phyloP scores from a whole-genome alignment of 2,329 filamentous ascomycete species.

The Aspergillus pseudoviridinutans region DNA sequence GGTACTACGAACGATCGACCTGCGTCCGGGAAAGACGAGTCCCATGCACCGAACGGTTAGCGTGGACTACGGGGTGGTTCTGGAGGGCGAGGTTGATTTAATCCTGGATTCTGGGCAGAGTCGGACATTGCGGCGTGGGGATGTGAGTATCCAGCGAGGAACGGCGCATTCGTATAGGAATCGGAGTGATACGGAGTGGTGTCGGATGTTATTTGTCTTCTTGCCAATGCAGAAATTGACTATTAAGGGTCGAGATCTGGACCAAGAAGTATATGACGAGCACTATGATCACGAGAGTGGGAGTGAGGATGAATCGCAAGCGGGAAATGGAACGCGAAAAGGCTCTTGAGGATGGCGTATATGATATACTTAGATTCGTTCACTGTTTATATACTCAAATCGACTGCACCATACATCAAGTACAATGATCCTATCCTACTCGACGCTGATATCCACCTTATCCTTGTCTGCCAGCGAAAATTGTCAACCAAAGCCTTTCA shows the following conservation, averaged over 20 bases:
- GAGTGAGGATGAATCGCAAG: neutral
- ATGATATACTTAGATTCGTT: neutral
- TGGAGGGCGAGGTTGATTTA: conserved; percentile 50
- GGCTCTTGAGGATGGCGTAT: neutral
- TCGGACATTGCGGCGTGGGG: conserved; percentile 43
- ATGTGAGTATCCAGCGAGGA: conserved; percentile 51
- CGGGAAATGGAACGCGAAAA: neutral
- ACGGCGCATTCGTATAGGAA: conserved; percentile 30
- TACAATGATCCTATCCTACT: conserved; percentile 3
- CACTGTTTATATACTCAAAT: neutral
- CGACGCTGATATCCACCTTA: conserved; percentile 26
- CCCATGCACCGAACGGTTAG: conserved; percentile 38
- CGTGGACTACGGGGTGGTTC: conserved; percentile 48
- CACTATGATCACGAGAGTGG: conserved; percentile 12
- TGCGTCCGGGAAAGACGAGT: conserved; percentile 28
- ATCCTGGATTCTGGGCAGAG: conserved; percentile 46
- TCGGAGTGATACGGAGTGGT: conserved; percentile 23
- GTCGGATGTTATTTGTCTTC: conserved; percentile 30
- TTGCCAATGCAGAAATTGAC: conserved; percentile 25
- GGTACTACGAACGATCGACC: conserved; percentile 32
- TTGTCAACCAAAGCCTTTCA: neutral
- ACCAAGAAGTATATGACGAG: conserved; percentile 39
- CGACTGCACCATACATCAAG: neutral
- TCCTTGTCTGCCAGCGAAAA: conserved; percentile 26
- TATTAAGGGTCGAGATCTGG: conserved; percentile 51